Evolutionary conservation across 2,329 filamentous ascomycete genomes (phyloP), one percentile per base, ranked within the genome.

Genomic region (Albophoma yamanashiensis): DNA sequence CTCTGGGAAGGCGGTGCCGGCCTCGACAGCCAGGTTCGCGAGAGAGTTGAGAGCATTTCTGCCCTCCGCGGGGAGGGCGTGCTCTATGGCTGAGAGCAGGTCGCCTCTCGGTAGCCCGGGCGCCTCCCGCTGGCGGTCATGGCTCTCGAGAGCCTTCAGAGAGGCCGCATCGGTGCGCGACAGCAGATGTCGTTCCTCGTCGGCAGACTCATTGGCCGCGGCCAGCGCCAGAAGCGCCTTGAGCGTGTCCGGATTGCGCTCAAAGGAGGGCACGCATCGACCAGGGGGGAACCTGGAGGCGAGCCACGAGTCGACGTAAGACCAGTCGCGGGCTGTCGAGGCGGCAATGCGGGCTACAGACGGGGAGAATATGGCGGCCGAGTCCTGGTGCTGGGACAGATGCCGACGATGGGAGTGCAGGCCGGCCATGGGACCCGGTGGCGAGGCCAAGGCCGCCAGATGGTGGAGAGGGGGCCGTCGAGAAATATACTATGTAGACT

Each of bases 281-380:
- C 83, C 82, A 53, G 81, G 79, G 66, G 80, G 79, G 66, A 89
- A 89, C 69, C 89, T 89, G 61, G 83, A 81, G 55, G 81, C 79
- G 14, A 97, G 84, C 92, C 93, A 97, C 67, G 79, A 79, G 74
- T 95, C 91, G 66, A 97, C 83, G 65, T 89, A 91, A 59, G 86
- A 87, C 93, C 93, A 97, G 74, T 97, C 92, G 70, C 93, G 92
- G 55, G 91, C 89, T 63, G 89, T 86, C 15, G 89, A 89, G 63
- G 89, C 89, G 65, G 91, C 89, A 62, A 89, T 87, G 61, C 91
- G 88, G 58, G 85, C 85, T 39, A 86, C 76, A 0, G 84, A 86
- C 15, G 86, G 86, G 4, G 86, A 88, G 74, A 88, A 89, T 60
- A 89, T 86, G 62, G 84, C 83, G 15, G 80, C 70, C 52, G 74